A percentile compares a stretch with the other conserved stretches of the same genome.
phyloP scores from a whole-genome alignment of 495 filamentous ascomycete genomes.

The Amphirosellinia nigrospora region DNA sequence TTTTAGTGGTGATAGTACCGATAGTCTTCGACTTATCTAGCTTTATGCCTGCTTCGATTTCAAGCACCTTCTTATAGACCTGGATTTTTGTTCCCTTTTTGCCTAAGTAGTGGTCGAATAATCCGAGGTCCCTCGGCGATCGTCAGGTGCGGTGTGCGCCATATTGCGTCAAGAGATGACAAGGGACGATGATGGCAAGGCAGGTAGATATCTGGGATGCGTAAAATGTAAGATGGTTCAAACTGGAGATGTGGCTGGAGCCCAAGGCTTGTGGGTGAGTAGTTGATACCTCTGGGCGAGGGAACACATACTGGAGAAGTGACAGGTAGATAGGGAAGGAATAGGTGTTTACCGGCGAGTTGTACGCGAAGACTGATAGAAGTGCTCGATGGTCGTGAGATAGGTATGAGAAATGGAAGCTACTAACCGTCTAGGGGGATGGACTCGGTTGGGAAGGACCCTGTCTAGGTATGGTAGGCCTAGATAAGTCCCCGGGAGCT shows the following conservation, averaged over 20 bases:
- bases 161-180: not conserved
- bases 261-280: not conserved
- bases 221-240: not conserved
- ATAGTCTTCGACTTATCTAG: slow-evolving; percentile 35
- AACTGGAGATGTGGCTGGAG: not conserved
- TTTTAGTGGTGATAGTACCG: slow-evolving; percentile 30
- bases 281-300: not conserved
- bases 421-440: not conserved
- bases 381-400: not conserved
- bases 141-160: not conserved
- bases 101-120: not conserved
- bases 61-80: slow-evolving; percentile 28
- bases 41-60: slow-evolving; percentile 27
- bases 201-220: not conserved
- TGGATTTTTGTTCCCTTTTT: slow-evolving; percentile 28
- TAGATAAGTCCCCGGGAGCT: not conserved
- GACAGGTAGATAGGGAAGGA: not conserved
- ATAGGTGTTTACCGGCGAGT: not conserved
- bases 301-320: not conserved
- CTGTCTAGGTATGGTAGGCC: not conserved
- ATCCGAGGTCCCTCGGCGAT: not conserved
- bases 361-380: not conserved
- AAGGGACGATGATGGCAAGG: not conserved
- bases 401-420: not conserved
- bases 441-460: not conserved